phyloP scores from a whole-genome alignment of 1,284 basidiomycete species.

The Gastroboletus turbinatus region DNA sequence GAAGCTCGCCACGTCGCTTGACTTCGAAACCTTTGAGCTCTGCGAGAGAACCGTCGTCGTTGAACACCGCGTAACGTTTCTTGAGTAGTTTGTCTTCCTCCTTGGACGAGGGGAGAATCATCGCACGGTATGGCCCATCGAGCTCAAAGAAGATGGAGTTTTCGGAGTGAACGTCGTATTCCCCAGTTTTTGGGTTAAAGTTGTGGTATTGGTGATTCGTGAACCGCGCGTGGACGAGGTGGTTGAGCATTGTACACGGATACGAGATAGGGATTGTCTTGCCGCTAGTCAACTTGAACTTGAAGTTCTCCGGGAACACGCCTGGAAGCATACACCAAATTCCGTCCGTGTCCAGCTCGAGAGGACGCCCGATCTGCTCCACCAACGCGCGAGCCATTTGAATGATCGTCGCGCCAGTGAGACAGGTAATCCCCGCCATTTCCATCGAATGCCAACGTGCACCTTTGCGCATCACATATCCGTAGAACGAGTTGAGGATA shows the following conservation, averaged over 20 bases:
- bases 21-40: slow-evolving; percentile 99
- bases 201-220: slow-evolving; percentile 99
- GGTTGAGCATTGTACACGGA: slow-evolving; percentile 99
- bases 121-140: slow-evolving; percentile 97
- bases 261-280: slow-evolving; percentile 94
- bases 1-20: slow-evolving; percentile 95
- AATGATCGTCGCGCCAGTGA: slow-evolving; percentile 98
- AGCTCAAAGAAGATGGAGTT: slow-evolving; percentile 99
- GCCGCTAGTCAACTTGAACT: slow-evolving; percentile 87
- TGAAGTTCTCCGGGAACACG: slow-evolving; percentile 97
- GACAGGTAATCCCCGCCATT: slow-evolving; percentile 99
- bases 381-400: slow-evolving; percentile 99
- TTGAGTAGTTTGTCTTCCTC: slow-evolving; percentile 99
- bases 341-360: slow-evolving; percentile 98
- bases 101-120: slow-evolving; percentile 99
- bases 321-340: slow-evolving; percentile 99
- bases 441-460: slow-evolving; percentile 99
- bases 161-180: slow-evolving; percentile 88
- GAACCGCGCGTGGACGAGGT: slow-evolving; percentile 93
- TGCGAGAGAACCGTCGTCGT: slow-evolving; percentile 94
- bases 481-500: slow-evolving; percentile 99
- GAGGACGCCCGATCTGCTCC: slow-evolving; percentile 94
- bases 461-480: slow-evolving; percentile 99
- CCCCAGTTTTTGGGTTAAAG: slow-evolving; percentile 80
- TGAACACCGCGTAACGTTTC: slow-evolving; percentile 99